Percentiles rank a stretch among this genome's conserved stretches.
These are phyloP conservation scores for Termitomyces sp. DNA, from an alignment of 768 basidiomycete species.

Conservation along the genomic window DNA sequence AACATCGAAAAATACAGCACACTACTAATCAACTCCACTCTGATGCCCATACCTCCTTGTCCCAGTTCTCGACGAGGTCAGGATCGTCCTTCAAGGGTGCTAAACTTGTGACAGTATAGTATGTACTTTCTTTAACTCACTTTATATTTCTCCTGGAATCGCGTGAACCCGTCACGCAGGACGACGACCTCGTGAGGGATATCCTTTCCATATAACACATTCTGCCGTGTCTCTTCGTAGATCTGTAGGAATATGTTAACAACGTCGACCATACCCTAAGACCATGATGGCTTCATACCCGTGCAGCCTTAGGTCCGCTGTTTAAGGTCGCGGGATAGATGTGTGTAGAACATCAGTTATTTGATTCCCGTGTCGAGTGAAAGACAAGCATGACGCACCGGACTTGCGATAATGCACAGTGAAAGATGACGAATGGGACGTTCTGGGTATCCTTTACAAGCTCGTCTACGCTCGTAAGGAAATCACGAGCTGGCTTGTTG, in stretches of 20 bases:
- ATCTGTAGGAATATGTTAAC: constrained; percentile 39
- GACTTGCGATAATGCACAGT: constrained; percentile 74
- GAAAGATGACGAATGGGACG: constrained; percentile 68
- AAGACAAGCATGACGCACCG: constrained; percentile 47
- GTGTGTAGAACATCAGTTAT: neutral
- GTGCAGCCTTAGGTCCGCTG: constrained; percentile 79
- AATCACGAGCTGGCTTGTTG: constrained; percentile 62
- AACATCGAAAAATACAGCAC: neutral
- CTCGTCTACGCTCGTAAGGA: constrained; percentile 53
- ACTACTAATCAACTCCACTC: constrained; percentile 30
- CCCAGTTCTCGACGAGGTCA: constrained; percentile 75
- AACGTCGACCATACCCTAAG: constrained; percentile 1
- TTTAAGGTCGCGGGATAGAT: neutral
- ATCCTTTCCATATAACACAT: constrained; percentile 42
- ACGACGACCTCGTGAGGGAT: constrained; percentile 57
- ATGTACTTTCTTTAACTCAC: constrained; percentile 29
- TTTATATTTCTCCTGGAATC: constrained; percentile 70
- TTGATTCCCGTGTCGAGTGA: neutral
- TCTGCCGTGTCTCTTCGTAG: constrained; percentile 62
- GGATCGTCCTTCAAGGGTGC: constrained; percentile 50
- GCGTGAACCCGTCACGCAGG: constrained; percentile 69
- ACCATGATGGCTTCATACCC: constrained; percentile 39
- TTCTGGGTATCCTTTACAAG: constrained; percentile 62
- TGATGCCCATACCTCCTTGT: constrained; percentile 58
- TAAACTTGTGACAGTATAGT: neutral